Conservation (phyloP, 495 filamentous ascomycete species). For the Jackrogersella multiformis region DNA sequence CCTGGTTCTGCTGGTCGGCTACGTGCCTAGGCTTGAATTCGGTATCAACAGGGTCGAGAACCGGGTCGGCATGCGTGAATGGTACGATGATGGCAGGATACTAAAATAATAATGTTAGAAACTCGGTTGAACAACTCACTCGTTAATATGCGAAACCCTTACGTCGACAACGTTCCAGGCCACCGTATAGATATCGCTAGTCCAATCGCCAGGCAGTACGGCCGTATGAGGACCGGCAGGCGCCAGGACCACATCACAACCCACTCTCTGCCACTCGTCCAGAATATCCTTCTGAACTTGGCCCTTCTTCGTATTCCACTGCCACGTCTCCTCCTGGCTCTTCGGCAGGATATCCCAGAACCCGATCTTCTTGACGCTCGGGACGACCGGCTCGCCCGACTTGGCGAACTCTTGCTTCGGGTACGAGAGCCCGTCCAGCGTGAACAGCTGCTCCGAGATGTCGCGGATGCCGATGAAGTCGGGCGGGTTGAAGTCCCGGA, state of each 20-base stretch:
- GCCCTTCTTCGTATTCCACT: conserved; percentile 44
- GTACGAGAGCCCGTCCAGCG: conserved; percentile 48
- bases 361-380: conserved; percentile 44
- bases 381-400: conserved; percentile 46
- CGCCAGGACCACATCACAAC: conserved; percentile 45
- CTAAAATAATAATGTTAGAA: conserved; percentile 22
- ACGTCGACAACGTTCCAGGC: conserved; percentile 49
- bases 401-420: conserved; percentile 40
- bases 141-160: not conserved
- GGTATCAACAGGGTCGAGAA: conserved; percentile 35
- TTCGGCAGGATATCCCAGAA: conserved; percentile 45
- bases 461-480: conserved; percentile 38
- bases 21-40: conserved; percentile 32
- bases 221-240: conserved; percentile 49
- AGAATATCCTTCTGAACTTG: conserved; percentile 44
- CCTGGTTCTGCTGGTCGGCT: conserved; percentile 41
- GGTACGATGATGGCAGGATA: conserved; percentile 48
- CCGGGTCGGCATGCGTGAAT: conserved; percentile 43
- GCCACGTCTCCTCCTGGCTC: conserved; percentile 47
- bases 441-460: conserved; percentile 47
- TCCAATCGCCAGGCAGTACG: conserved; percentile 43
- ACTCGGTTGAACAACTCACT: not conserved
- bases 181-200: conserved; percentile 48
- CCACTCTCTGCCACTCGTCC: conserved; percentile 45
- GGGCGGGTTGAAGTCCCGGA: conserved; percentile 28